Percentiles rank a stretch among this genome's conserved stretches.
phyloP scores from a whole-genome alignment of 257 asterid species.

The Scutellaria barbata region DNA sequence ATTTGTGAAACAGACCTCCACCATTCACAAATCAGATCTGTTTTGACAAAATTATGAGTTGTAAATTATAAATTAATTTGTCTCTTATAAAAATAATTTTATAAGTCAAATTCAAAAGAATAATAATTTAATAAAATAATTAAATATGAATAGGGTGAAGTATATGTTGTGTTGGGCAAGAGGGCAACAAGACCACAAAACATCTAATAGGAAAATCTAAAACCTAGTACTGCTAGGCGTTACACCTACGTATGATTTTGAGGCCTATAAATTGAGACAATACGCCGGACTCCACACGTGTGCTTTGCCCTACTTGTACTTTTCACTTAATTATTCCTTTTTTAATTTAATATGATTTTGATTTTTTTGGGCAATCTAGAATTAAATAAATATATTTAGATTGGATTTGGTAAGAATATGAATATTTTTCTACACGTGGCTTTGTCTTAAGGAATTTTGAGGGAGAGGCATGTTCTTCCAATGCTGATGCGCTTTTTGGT shows the following conservation, averaged over 20 bases:
- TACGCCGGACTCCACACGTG: conserved; percentile 55
- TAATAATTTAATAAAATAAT: too few relatives aligned
- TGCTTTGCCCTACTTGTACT: conserved; percentile 30
- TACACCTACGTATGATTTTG: conserved; percentile 15
- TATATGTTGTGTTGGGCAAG: background rate
- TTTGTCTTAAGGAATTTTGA: background rate
- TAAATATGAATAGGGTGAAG: too few relatives aligned
- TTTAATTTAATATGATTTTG: background rate
- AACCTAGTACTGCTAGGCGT: conserved; percentile 31
- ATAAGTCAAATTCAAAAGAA: too few relatives aligned
- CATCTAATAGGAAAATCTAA: conserved; percentile 22
- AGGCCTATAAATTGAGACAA: conserved; percentile 33
- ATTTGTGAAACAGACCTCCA: too few relatives aligned
- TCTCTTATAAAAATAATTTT: too few relatives aligned
- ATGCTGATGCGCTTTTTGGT: conserved; percentile 48
- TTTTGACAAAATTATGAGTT: too few relatives aligned
- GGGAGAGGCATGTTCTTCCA: conserved; percentile 33
- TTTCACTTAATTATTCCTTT: background rate
- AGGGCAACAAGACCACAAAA: conserved; percentile 6
- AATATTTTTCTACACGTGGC: conserved; percentile 30
- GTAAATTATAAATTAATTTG: too few relatives aligned
- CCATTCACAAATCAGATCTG: too few relatives aligned
- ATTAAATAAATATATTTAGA: background rate
- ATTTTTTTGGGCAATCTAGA: too few relatives aligned
- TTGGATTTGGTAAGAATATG: background rate